A percentile compares a stretch with the other conserved stretches of the same genome.
phyloP scores from a whole-genome alignment of 2,329 filamentous ascomycete genomes.

The Aspergillus sp. region DNA sequence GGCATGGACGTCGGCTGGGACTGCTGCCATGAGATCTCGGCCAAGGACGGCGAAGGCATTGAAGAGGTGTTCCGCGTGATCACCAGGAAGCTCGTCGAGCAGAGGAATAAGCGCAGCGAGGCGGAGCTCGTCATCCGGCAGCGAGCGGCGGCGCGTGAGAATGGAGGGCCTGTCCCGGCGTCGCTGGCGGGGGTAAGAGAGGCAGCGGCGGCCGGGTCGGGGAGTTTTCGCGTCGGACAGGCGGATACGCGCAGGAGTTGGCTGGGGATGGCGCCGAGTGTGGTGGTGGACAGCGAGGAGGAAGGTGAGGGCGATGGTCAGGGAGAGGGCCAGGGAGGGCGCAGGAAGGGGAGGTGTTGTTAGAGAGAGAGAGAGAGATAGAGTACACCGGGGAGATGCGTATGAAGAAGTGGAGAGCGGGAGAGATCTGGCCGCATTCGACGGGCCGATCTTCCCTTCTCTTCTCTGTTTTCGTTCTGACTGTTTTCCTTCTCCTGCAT shows the following conservation, averaged over 20 bases:
- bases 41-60: slow-evolving; percentile 87
- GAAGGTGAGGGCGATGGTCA: slow-evolving; percentile 21
- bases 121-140: slow-evolving; percentile 38
- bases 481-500: slow-evolving; percentile 4
- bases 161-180: slow-evolving; percentile 19
- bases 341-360: slow-evolving; percentile 34
- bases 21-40: slow-evolving; percentile 92
- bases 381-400: background rate
- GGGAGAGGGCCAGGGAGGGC: too few relatives aligned
- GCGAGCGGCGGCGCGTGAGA: slow-evolving; percentile 35
- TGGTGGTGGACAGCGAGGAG: slow-evolving; percentile 28
- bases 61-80: slow-evolving; percentile 92
- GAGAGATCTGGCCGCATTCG: too few relatives aligned
- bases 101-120: slow-evolving; percentile 49
- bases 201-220: slow-evolving; percentile 35
- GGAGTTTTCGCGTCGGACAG: slow-evolving; percentile 50
- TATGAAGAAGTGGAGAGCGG: background rate
- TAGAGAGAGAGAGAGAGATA: slow-evolving; percentile 14
- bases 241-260: slow-evolving; percentile 54
- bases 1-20: slow-evolving; percentile 92
- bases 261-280: slow-evolving; percentile 50
- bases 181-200: background rate
- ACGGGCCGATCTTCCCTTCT: slow-evolving; percentile 2
- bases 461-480: slow-evolving; percentile 2
- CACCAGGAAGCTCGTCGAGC: slow-evolving; percentile 73